phyloP scores from a whole-genome alignment of 768 basidiomycete species.

The Hortiboletus flavorubellus region DNA sequence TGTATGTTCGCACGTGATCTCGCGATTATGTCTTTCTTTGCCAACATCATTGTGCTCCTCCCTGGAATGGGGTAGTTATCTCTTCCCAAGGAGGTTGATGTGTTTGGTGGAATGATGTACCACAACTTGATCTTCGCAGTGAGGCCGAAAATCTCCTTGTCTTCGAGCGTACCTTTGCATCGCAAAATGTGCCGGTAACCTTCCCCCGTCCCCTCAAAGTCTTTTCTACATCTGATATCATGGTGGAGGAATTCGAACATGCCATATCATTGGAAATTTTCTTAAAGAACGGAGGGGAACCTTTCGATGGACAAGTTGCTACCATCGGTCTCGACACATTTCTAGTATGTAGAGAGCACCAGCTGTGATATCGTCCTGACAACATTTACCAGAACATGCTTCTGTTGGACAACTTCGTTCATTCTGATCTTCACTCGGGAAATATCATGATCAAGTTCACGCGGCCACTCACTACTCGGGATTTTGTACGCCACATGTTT shows the following conservation, averaged over 20 bases:
- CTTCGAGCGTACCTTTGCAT: constrained; percentile 85
- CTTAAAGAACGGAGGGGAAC: constrained; percentile 85
- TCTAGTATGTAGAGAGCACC: constrained; percentile 52
- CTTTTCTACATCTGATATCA: constrained; percentile 77
- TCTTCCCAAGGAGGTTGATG: constrained; percentile 89
- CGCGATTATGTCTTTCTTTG: constrained; percentile 93
- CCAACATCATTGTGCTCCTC: constrained; percentile 66
- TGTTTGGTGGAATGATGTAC: constrained; percentile 96
- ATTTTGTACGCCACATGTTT: constrained; percentile 61
- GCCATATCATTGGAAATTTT: constrained; percentile 88
- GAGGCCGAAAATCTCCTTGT: constrained; percentile 84
- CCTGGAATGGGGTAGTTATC: constrained; percentile 98
- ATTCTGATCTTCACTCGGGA: constrained; percentile 86
- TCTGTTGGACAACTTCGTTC: constrained; percentile 95
- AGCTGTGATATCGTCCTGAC: not conserved
- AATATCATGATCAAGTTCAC: constrained; percentile 99
- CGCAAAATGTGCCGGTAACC: constrained; percentile 74
- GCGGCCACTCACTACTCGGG: constrained; percentile 70
- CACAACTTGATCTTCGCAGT: constrained; percentile 86
- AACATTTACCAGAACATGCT: constrained; percentile 79
- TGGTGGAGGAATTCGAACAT: constrained; percentile 93
- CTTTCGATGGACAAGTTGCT: constrained; percentile 85
- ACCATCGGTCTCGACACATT: constrained; percentile 96
- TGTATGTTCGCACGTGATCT: constrained; percentile 87
- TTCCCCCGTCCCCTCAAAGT: constrained; percentile 86